phyloP scores from a whole-genome alignment of 2,329 filamentous ascomycete species.

The Ceratocystis diversiconidia region DNA sequence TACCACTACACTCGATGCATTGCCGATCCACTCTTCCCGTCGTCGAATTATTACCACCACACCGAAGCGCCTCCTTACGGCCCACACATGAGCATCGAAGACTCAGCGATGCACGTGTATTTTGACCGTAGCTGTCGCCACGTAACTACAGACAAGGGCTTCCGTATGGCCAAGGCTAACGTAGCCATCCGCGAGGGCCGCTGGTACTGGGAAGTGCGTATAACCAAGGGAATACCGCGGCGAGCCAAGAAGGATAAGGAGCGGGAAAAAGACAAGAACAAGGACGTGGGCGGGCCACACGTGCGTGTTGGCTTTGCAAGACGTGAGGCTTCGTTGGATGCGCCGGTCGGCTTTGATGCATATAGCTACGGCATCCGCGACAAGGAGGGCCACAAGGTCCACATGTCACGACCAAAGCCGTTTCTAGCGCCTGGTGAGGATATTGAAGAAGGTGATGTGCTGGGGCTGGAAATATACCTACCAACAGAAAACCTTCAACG shows the following conservation, averaged over 20 bases:
- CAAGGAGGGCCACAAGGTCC: slow-evolving; percentile 76
- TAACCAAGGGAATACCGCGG: slow-evolving; percentile 58
- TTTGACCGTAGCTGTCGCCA: slow-evolving; percentile 63
- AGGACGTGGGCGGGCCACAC: slow-evolving; percentile 37
- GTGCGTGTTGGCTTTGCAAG: slow-evolving; percentile 80
- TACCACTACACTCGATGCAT: slow-evolving; percentile 88
- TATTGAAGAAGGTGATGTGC: slow-evolving; percentile 79
- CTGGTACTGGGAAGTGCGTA: slow-evolving; percentile 88
- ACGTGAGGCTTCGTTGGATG: slow-evolving; percentile 67
- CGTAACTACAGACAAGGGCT: slow-evolving; percentile 83
- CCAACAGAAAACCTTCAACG: slow-evolving; percentile 74
- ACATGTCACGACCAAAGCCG: slow-evolving; percentile 84
- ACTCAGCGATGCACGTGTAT: slow-evolving; percentile 71
- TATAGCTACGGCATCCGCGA: slow-evolving; percentile 93
- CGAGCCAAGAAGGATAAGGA: slow-evolving; percentile 25
- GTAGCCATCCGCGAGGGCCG: slow-evolving; percentile 78
- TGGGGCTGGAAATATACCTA: slow-evolving; percentile 83
- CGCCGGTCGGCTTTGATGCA: slow-evolving; percentile 72
- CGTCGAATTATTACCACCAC: slow-evolving; percentile 76
- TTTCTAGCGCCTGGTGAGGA: slow-evolving; percentile 70
- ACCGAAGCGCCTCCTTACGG: slow-evolving; percentile 75
- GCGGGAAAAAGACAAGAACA: slow-evolving; percentile 26
- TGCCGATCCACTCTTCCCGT: slow-evolving; percentile 73
- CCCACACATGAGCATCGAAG: slow-evolving; percentile 81
- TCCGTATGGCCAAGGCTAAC: slow-evolving; percentile 81